phyloP scores from a whole-genome alignment of 306 rosid species.

The Prosopis cineraria region DNA sequence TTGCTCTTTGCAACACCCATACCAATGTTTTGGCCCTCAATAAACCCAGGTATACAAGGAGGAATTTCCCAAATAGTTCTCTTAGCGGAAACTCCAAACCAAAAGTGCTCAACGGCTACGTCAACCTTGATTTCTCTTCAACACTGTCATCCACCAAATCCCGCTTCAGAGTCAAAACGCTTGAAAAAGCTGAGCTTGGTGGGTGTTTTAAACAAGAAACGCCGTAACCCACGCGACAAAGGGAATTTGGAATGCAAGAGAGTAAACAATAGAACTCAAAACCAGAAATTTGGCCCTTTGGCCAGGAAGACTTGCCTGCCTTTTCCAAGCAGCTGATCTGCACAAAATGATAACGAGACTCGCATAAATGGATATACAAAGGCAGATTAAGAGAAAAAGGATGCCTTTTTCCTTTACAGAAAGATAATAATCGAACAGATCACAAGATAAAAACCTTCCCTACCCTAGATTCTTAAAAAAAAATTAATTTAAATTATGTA shows the following conservation, averaged over 20 bases:
- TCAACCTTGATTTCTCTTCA: slow-evolving; percentile 30
- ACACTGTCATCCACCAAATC: slow-evolving; percentile 29
- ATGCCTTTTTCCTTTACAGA: background rate
- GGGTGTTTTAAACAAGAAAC: slow-evolving; percentile 31
- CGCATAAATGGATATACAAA: slow-evolving; percentile 14
- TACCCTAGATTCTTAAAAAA: slow-evolving; percentile 11
- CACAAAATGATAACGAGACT: slow-evolving; percentile 33
- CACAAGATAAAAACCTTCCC: slow-evolving; percentile 33
- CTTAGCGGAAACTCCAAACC: slow-evolving; percentile 1
- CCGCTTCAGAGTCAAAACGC: slow-evolving; percentile 32
- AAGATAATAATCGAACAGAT: slow-evolving; percentile 17
- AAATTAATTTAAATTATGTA: slow-evolving; percentile 5
- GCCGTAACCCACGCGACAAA: slow-evolving; percentile 35
- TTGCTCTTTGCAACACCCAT: slow-evolving; percentile 76
- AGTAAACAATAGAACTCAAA: slow-evolving; percentile 8
- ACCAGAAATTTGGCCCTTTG: slow-evolving; percentile 28
- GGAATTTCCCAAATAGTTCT: slow-evolving; percentile 27
- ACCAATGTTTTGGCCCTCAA: slow-evolving; percentile 42
- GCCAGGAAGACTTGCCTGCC: slow-evolving; percentile 29
- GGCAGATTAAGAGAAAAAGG: background rate
- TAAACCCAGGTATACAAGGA: slow-evolving; percentile 34
- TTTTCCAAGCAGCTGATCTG: slow-evolving; percentile 54
- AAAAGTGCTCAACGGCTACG: slow-evolving; percentile 7
- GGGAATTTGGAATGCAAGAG: slow-evolving; percentile 25
- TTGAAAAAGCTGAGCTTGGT: slow-evolving; percentile 28